Evolutionary conservation across 2,329 filamentous ascomycete species (phyloP), one percentile per base, ranked within the genome.

Genomic region (Zopfia rhizophila): DNA sequence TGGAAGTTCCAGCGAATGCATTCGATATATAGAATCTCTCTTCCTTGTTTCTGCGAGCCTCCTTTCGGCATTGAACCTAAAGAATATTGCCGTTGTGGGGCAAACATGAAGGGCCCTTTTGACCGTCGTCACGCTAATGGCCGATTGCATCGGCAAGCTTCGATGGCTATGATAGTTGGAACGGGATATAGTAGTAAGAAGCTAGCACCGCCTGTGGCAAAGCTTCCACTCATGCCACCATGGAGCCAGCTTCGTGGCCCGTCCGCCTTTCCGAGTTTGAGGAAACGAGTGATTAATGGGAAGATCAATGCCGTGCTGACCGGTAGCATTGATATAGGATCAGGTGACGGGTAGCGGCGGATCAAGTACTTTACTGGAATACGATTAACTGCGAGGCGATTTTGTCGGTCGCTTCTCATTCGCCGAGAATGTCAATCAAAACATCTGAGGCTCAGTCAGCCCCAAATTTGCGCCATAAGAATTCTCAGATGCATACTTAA

Each of bases 401-500:
- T 48, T 45, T 31, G 30, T 52, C 37, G 23, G 30, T 50, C 22
- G 33, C 14, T 11, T 40, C 12, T 22, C 19, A 47, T 44, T 48
- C 24, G 42, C 17, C 25, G 33, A 22, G 12, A 16, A 12, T 25
- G 36, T 33, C 17, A 41, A 45, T 32, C 14, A 19, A 32, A 29
- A 36, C 22, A 50, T 53, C 53, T 63, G 60, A 58, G 63, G 60
- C 63, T 65, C 63, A 57, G 62, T 69, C 60, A 68, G 56, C 57
- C 56, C 33, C 18, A 43, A 28, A 23, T 32, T 40, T 28, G 24
- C 24, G 24, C 33, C 38, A 40, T 6, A 14, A 16, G 17, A 16
- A 42, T n/a, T n/a, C n/a, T n/a, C n/a, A n/a, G n/a, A n/a, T n/a
- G n/a, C n/a, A n/a, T n/a, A n/a, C n/a, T n/a, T n/a, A n/a, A n/a